Percentiles rank a stretch among this genome's conserved stretches.
Evolutionary conservation across 108 stramenopile genomes (phyloP).

Genomic region (Skeletonema potamos): DNA sequence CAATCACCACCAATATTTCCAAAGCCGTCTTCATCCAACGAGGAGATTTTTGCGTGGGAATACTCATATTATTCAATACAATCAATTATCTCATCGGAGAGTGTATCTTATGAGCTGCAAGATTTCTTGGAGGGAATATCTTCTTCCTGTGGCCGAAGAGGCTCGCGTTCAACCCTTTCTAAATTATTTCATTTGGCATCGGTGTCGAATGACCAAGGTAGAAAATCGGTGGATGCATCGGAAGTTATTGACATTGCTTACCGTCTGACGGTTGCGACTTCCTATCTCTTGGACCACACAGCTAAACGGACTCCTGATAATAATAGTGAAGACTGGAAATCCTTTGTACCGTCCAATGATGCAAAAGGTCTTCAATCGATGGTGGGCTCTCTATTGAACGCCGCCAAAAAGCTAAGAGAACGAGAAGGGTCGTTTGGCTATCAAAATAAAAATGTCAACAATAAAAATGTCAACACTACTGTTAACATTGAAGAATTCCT

Average conservation of each 20-base stretch:
- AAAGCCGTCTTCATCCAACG: conserved; percentile 12
- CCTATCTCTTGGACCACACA: conserved; percentile 20
- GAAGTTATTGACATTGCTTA: conserved; percentile 25
- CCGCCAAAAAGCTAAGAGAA: conserved; percentile 21
- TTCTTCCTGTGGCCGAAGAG: conserved; percentile 32
- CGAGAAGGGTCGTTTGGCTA: conserved; percentile 9
- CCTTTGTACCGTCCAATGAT: conserved; percentile 18
- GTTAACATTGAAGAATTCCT: conserved; percentile 58
- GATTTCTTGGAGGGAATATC: conserved; percentile 36
- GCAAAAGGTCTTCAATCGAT: conserved; percentile 21
- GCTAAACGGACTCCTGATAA: not conserved
- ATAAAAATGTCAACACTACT: conserved; percentile 5
- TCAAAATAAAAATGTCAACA: not conserved
- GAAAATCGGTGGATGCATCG: conserved; percentile 20
- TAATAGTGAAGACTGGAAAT: conserved; percentile 2
- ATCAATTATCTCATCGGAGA: conserved; percentile 1
- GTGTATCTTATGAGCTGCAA: conserved; percentile 6
- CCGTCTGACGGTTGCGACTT: conserved; percentile 36
- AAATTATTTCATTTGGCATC: conserved; percentile 20
- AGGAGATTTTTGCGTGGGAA: conserved; percentile 31
- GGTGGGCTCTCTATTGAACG: conserved; percentile 30
- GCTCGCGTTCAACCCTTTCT: conserved; percentile 28
- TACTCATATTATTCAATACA: conserved; percentile 25
- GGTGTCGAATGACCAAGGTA: not conserved
- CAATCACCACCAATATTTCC: conserved; percentile 3